A percentile compares a stretch with the other conserved stretches of the same genome.
Conservation (phyloP, 176 grass and related monocot genomes). For the Lolium rigidum region DNA sequence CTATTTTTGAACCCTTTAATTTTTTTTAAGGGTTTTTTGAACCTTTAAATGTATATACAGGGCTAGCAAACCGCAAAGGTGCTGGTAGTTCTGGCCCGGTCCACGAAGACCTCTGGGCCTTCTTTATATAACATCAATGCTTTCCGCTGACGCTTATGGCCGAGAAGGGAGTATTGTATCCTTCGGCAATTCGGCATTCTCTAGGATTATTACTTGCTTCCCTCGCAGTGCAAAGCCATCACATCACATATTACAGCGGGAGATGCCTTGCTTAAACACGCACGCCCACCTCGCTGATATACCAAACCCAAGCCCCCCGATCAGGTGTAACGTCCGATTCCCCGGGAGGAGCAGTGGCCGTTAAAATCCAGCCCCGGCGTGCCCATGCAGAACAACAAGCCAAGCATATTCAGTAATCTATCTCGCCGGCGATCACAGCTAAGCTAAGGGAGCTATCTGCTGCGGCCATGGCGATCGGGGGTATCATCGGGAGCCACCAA, state of each 20-base stretch:
- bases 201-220: slow-evolving; percentile 46
- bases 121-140: too few relatives aligned
- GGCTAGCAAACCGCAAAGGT: too few relatives aligned
- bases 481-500: slow-evolving; percentile 33
- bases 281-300: slow-evolving; percentile 30
- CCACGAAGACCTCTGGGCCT: not conserved
- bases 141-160: not conserved
- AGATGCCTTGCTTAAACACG: slow-evolving; percentile 54
- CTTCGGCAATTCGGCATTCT: not conserved
- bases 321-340: slow-evolving; percentile 52
- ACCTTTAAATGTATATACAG: too few relatives aligned
- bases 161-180: not conserved
- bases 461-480: slow-evolving; percentile 48
- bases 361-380: slow-evolving; percentile 41
- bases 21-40: too few relatives aligned
- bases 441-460: not conserved
- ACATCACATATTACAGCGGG: not conserved
- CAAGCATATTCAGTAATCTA: not conserved
- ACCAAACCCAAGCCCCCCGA: slow-evolving; percentile 58
- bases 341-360: not conserved
- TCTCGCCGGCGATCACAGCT: not conserved
- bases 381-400: slow-evolving; percentile 24
- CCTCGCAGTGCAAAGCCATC: slow-evolving; percentile 35
- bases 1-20: too few relatives aligned
- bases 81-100: not conserved